Evolutionary conservation across 2,329 filamentous ascomycete species (phyloP), one percentile per base, ranked within the genome.

Genomic region (Neopestalotiopsis clavispora): DNA sequence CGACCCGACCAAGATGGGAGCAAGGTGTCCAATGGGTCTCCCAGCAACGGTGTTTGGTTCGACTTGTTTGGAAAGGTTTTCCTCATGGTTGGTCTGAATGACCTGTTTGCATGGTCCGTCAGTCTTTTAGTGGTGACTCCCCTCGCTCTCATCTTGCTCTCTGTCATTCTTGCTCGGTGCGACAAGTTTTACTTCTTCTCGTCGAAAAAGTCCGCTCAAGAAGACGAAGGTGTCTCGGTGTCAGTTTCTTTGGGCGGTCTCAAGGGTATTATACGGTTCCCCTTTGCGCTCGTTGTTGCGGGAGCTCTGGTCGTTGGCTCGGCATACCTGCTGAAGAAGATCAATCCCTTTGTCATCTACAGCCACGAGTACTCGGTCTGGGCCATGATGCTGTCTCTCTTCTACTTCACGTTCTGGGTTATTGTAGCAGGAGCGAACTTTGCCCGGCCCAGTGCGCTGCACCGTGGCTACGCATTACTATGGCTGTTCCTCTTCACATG

Each of bases 151-250:
- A 84, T 94, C 14, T 77, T 90, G 3, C 84, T 95, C 1, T 90
- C 91, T 7, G 89, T 93, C 69, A 77, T 93, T 32, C 84, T 98
- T 4, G 85, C 87, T 59, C 89, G 89, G 69, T 83, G 86, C 9
- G 94, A 95, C 79, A 97, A 94, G 82, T 94, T 95, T 82, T 99
- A 98, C 80, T 89, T 95, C 68, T 97, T 98, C 78, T 87, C 92
- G 4, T 87, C 90, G 65, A 84, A 81, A 30, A 80, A 86, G 71
- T 82, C 83, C 69, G 87, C 87, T 67, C 85, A 87, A 65, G 86
- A 89, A 68, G 84, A 89, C n/a, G 59, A 62, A 6, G 85, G 89
- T 71, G 87, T 87, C 61, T 83, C 87, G 10, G 87, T 92, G 67
- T 82, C 86, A 1, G 84, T 97, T 12, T 78, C 85, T 14, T 79